Evolutionary conservation across 2,329 filamentous ascomycete genomes (phyloP).

Genomic region (Botrytis aclada): DNA sequence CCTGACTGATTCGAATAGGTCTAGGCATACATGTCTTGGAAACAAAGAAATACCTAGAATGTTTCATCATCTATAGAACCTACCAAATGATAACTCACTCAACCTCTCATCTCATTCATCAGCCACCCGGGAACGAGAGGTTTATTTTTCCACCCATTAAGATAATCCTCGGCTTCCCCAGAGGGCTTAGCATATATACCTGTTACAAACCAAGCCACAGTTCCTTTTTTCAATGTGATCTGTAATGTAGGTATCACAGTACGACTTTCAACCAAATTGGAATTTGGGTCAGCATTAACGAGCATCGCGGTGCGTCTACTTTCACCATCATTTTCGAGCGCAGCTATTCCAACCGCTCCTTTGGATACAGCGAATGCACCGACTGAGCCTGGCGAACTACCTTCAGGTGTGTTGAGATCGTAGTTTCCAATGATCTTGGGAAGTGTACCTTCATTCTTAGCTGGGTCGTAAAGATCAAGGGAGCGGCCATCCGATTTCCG

Average conservation of each 20-base stretch:
- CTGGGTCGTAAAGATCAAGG: conserved; percentile 49
- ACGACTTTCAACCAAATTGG: conserved; percentile 69
- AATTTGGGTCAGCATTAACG: conserved; percentile 75
- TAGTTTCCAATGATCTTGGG: conserved; percentile 60
- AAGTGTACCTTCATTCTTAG: conserved; percentile 48
- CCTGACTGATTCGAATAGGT: neutral
- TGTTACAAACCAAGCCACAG: conserved; percentile 64
- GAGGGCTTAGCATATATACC: conserved; percentile 69
- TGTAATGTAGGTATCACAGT: conserved; percentile 70
- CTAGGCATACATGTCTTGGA: neutral
- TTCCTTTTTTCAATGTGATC: conserved; percentile 55
- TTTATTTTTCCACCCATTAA: conserved; percentile 58
- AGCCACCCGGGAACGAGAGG: conserved; percentile 62
- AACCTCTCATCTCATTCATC: conserved; percentile 35
- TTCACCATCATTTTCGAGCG: conserved; percentile 39
- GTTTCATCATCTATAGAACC: neutral
- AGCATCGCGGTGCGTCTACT: conserved; percentile 53
- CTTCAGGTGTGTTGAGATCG: conserved; percentile 53
- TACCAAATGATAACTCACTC: neutral
- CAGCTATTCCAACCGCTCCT: conserved; percentile 58
- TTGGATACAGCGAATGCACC: conserved; percentile 56
- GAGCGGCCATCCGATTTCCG: conserved; percentile 48
- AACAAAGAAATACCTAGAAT: neutral
- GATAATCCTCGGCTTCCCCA: conserved; percentile 51
- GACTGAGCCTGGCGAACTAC: conserved; percentile 48